phyloP scores from a whole-genome alignment of 352 stramenopile genomes.

The Saprolegnia diclina region DNA sequence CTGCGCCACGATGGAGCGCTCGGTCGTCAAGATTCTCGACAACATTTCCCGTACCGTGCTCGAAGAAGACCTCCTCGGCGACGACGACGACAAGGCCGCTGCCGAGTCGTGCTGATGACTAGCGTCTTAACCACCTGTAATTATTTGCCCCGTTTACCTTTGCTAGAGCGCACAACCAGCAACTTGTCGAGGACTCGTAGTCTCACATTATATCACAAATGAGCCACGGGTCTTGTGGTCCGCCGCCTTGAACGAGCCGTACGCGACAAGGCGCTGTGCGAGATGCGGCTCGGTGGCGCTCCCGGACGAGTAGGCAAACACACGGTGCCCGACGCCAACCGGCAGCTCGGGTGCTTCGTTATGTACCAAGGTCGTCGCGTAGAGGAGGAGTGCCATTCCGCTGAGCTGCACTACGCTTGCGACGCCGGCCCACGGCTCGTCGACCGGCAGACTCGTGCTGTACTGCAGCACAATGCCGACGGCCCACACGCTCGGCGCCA shows the following conservation, averaged over 20 bases:
- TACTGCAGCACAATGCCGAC: conserved; percentile 2
- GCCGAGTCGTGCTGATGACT: background rate
- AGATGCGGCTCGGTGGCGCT: background rate
- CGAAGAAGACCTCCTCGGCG: background rate
- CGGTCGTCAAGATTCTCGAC: conserved; percentile 52
- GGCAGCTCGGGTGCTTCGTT: conserved; percentile 2
- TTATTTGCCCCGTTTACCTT: too few species aligned
- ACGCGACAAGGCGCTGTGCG: background rate
- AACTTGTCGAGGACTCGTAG: too few species aligned
- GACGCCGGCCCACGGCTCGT: background rate
- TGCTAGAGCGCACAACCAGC: too few species aligned
- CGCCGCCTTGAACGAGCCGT: conserved; percentile 2
- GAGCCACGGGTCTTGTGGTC: conserved; percentile 6
- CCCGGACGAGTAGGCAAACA: background rate
- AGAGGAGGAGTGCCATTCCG: conserved; percentile 1
- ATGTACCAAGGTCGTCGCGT: conserved; percentile 2
- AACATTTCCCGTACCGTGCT: conserved; percentile 33
- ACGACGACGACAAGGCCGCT: background rate
- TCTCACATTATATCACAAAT: conserved; percentile 1
- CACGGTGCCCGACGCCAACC: background rate
- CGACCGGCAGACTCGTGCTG: background rate
- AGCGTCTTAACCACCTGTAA: background rate
- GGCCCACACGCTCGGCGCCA: background rate
- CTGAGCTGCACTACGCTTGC: background rate
- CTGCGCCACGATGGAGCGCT: conserved; percentile 53